Evolutionary conservation across 768 basidiomycete genomes (phyloP), one percentile per base, ranked within the genome.

Genomic region (Calvatia gigantea): DNA sequence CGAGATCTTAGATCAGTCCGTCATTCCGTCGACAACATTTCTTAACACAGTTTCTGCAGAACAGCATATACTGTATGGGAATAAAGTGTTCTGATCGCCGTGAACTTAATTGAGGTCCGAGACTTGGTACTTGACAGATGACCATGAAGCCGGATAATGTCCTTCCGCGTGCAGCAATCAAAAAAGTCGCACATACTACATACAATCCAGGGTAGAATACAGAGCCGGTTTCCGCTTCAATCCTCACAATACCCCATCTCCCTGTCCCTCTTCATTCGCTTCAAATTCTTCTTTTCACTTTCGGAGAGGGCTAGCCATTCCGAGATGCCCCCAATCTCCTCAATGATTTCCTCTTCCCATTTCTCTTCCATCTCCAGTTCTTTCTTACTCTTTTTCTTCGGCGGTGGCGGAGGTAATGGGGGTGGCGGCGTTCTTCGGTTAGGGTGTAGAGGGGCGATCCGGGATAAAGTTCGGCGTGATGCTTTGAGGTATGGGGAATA

Each of bases 301-400:
- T 80, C 79, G 29, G 67, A 70, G 70, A 81, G 68, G 19, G 68
- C 69, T 32, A 74, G 72, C 80, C 80, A 83, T 32, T 73, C 77
- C 31, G 77, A 76, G 71, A 87, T 81, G 15, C 88, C 89, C 9
- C 88, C 87, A 2, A 87, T 73, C 39, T 75, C 83, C 59, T 91
- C 89, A 23, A 86, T 75, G 55, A 91, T 69, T 70, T 92, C 89
- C 67, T 88, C 82, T 65, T 91, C 89, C 80, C 90, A 90, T 62
- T 78, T 80, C 67, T 91, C 89, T 69, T 91, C 89, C 63, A 80
- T 69, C 63, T 84, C 81, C 21, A 87, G 69, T 69, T 89, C 82
- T 66, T 91, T 91, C 75, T 90, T 90, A 49, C 82, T 85, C 74
- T 91, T 91, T 71, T 84, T 88, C 59, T 78, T 81, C 42, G 85